Conservation (phyloP, 2,329 filamentous ascomycete genomes). For the Penicillium hordei region DNA sequence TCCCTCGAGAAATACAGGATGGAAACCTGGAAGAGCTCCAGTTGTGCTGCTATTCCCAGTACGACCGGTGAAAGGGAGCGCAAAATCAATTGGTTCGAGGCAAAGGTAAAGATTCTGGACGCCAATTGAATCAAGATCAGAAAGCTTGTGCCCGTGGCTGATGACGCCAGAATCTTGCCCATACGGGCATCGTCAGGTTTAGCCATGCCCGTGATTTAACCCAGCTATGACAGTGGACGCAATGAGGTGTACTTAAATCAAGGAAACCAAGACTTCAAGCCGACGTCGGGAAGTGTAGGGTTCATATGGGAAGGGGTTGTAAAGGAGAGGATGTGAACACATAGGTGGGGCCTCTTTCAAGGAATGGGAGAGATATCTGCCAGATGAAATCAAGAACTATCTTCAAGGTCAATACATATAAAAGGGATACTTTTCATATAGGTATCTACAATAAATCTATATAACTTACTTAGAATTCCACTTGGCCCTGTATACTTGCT, state of each 20-base stretch:
- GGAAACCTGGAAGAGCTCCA: slow-evolving; percentile 89
- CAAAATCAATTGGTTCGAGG: slow-evolving; percentile 86
- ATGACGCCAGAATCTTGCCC: slow-evolving; percentile 28
- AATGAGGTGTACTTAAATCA: not conserved
- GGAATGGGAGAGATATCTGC: not conserved
- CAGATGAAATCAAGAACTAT: not conserved
- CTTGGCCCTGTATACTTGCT: not conserved
- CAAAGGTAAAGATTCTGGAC: slow-evolving; percentile 85
- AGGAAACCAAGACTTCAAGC: not conserved
- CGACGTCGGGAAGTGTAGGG: not conserved
- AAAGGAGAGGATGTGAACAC: not conserved
- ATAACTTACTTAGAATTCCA: not conserved
- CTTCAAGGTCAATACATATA: not conserved
- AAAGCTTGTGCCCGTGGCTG: slow-evolving; percentile 72
- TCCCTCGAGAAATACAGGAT: slow-evolving; percentile 95
- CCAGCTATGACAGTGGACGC: not conserved
- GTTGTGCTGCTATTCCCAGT: slow-evolving; percentile 80
- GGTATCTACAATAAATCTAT: not conserved
- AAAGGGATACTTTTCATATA: not conserved
- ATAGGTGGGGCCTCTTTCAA: not conserved
- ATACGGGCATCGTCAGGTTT: slow-evolving; percentile 17
- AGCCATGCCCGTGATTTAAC: slow-evolving; percentile 15
- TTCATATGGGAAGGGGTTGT: not conserved
- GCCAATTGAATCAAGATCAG: slow-evolving; percentile 84
- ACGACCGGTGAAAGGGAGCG: slow-evolving; percentile 82